These are phyloP conservation scores for Tagetes erecta DNA, from an alignment of 129 eudicot genomes.

Conservation along the genomic window DNA sequence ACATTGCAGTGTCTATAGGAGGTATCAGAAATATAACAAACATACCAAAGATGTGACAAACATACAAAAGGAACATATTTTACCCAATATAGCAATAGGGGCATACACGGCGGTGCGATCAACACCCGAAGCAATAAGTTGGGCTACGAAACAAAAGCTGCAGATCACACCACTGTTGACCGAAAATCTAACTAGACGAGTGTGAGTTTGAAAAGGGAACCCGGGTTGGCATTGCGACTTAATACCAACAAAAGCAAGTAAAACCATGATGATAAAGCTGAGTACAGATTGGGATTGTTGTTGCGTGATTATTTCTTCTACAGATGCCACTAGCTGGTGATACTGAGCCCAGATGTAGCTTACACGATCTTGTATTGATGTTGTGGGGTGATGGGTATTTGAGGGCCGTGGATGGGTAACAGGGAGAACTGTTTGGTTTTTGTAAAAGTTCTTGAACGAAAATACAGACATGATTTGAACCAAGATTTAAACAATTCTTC, in stretches of 20 bases:
- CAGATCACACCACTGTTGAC: slow-evolving; percentile 6
- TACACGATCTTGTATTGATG: no score
- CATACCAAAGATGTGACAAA: slow-evolving; percentile 8
- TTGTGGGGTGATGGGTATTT: no score
- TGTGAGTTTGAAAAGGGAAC: slow-evolving; percentile 22
- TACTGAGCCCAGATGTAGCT: no score
- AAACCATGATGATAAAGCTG: background rate
- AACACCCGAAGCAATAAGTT: background rate
- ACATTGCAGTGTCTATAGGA: background rate
- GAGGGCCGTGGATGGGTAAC: no score
- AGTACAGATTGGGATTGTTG: background rate
- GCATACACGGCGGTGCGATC: background rate
- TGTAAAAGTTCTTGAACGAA: no score
- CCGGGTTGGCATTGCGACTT: background rate
- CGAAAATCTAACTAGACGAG: background rate
- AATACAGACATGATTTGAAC: no score
- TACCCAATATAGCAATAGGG: background rate
- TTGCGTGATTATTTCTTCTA: no score
- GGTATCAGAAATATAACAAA: background rate
- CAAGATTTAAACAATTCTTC: no score
- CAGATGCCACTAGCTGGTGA: no score
- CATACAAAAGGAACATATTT: background rate
- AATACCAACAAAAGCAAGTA: background rate
- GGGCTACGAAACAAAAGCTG: background rate
- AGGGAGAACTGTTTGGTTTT: no score